Conservation (phyloP, 108 stramenopile species). For the Skeletonema costatum region DNA sequence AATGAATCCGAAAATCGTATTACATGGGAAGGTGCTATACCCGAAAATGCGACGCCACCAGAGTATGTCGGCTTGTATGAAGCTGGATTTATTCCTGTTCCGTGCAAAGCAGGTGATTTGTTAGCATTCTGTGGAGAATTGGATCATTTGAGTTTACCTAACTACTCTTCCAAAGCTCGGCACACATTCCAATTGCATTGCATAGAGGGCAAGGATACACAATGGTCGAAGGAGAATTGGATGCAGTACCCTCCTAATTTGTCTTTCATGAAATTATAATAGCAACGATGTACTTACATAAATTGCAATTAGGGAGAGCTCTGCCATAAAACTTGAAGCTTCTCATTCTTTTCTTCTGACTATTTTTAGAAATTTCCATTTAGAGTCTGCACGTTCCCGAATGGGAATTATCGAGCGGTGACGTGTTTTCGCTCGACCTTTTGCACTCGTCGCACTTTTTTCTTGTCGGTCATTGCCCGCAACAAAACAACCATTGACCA, state of each 20-base stretch:
- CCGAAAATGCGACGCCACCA: constrained; percentile 38
- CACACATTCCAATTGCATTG: constrained; percentile 95
- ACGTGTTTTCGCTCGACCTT: no score
- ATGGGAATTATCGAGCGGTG: no score
- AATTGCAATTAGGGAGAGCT: no score
- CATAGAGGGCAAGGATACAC: constrained; percentile 73
- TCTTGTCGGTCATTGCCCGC: not conserved
- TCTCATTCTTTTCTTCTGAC: no score
- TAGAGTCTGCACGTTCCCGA: no score
- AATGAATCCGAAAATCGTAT: no score
- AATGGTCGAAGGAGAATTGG: constrained; percentile 89
- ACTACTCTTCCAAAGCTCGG: constrained; percentile 59
- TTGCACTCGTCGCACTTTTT: no score
- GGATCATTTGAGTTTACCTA: constrained; percentile 91
- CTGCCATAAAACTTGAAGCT: no score
- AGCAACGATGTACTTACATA: not conserved
- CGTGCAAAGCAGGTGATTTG: constrained; percentile 89
- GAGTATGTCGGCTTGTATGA: constrained; percentile 57
- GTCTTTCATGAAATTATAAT: constrained; percentile 55
- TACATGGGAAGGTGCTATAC: constrained; percentile 80
- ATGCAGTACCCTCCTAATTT: constrained; percentile 80
- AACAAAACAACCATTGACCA: not conserved
- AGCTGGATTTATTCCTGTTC: constrained; percentile 80
- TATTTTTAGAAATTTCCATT: no score
- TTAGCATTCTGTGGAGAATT: constrained; percentile 83